Percentiles rank a stretch among this genome's conserved stretches.
Evolutionary conservation across 2,329 filamentous ascomycete genomes (phyloP).

Genomic region (Cladosporium sp.): DNA sequence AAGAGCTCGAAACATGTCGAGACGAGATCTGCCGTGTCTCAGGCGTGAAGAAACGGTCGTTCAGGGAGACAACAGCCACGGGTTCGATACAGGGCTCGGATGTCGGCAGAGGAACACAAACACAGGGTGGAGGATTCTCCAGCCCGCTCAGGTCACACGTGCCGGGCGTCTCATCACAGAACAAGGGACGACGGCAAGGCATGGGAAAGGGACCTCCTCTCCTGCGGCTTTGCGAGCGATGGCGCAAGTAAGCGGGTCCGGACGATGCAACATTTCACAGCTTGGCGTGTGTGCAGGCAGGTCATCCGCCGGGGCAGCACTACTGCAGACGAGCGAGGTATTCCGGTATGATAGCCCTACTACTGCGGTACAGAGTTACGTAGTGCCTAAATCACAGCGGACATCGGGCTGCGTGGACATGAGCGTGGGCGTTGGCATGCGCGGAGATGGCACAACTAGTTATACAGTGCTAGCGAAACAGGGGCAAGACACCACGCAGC

Average conservation of each 20-base stretch:
- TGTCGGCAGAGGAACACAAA: conserved; percentile 4
- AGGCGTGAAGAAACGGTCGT: conserved; percentile 9
- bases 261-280: not conserved
- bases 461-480: no score
- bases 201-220: not conserved
- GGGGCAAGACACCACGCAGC: no score
- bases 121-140: not conserved
- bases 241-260: conserved; percentile 7
- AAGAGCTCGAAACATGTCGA: not conserved
- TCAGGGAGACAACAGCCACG: not conserved
- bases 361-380: no score
- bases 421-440: no score
- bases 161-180: conserved; percentile 6
- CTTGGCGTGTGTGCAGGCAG: conserved; percentile 10
- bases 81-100: not conserved
- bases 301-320: not conserved
- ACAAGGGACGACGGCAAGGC: not conserved
- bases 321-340: not conserved
- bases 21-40: not conserved
- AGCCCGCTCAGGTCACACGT: conserved; percentile 1
- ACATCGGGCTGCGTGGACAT: not conserved
- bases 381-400: no score
- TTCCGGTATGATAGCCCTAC: not conserved
- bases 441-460: no score
- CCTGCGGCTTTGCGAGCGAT: conserved; percentile 3